Percentiles rank a stretch among this genome's conserved stretches.
Evolutionary conservation across 2,329 filamentous ascomycete species (phyloP).

Genomic region (Microdochium paspali): DNA sequence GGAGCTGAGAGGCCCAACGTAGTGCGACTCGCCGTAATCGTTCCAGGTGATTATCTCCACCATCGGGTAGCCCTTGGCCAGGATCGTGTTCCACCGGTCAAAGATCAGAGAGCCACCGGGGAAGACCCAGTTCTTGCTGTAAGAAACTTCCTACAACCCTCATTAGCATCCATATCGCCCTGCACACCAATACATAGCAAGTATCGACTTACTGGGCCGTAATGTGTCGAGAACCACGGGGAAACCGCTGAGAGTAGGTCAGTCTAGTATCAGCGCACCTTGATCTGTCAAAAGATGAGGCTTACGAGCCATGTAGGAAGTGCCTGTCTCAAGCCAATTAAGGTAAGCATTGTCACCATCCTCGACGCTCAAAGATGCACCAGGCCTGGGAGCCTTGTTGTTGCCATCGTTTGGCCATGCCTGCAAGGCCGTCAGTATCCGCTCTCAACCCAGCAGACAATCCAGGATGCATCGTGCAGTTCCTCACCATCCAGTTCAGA

Average conservation of each 20-base stretch:
- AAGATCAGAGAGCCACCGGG: conserved; percentile 49
- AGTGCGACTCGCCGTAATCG: conserved; percentile 46
- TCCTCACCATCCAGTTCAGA: conserved; percentile 28
- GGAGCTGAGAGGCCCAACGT: conserved; percentile 37
- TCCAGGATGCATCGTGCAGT: background rate
- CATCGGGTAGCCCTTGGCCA: conserved; percentile 34
- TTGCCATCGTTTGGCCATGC: conserved; percentile 33
- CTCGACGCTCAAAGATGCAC: conserved; percentile 27
- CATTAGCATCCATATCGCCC: no score
- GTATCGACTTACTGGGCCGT: conserved; percentile 21
- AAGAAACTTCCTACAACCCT: conserved; percentile 28
- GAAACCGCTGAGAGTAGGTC: conserved; percentile 18
- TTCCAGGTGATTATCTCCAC: conserved; percentile 37
- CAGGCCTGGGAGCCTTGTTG: conserved; percentile 37
- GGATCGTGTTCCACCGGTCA: conserved; percentile 42
- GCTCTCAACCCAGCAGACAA: no score
- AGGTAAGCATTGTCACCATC: conserved; percentile 24
- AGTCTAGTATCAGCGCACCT: conserved; percentile 25
- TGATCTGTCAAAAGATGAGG: conserved; percentile 6
- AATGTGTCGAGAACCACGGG: conserved; percentile 39
- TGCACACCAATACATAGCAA: no score
- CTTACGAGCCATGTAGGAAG: conserved; percentile 10
- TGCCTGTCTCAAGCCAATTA: conserved; percentile 21
- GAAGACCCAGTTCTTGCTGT: conserved; percentile 48
- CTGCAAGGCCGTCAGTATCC: background rate